Base-by-base conservation (phyloP, 2,329 filamentous ascomycete species). In the Cladosporium sp. region DNA sequence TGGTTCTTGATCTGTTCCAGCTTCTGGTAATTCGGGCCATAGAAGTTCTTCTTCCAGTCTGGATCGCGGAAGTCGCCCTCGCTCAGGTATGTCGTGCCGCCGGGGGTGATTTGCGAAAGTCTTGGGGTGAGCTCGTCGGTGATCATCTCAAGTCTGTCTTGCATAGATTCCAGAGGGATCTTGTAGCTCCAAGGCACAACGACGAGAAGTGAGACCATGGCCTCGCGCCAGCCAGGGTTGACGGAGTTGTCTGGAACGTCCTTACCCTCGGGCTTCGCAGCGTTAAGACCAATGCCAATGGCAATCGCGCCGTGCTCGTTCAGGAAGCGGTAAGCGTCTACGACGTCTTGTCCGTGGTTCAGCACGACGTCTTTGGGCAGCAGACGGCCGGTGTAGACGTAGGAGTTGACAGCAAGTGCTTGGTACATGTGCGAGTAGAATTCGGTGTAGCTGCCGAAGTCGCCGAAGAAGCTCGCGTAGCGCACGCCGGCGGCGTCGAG, bases 11-110 rank as follows among this genome's bases (percentile, higher is more conserved):
- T 65, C 12, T 60, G 13, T 3, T 67, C 60, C 22, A 77, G 64
- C 2, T 58, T 65, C 1, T 59, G 60, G 55, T 77, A 78, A 60
- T 76, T 78, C 4, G 50, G 57, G 4, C 77, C 75, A 61, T 74
- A 78, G 62, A 77, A 78, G 1, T 68, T 69, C 39, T 71, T 47
- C 65, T 76, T 66, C 64, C 70, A 77, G 58, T 75, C 65, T 1
- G 69, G 70, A 62, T 78, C 73, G 35, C 68, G 68, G 64, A 72
- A 74, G 57, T 76, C 69, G 5, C 64, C 73, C 25, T 56, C 53
- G 25, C 36, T 49, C n/a, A 56, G 53, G 10, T 79, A 79, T 4
- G 66, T 66, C 2, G 74, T 74, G 6, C 69, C 69, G 34, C 69
- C 65, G 0, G 75, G 75, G 1, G 74, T 74, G 12, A 75, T 58